Evolutionary conservation across 2,329 filamentous ascomycete genomes (phyloP).

Genomic region (Hirsutella rhossiliensis): DNA sequence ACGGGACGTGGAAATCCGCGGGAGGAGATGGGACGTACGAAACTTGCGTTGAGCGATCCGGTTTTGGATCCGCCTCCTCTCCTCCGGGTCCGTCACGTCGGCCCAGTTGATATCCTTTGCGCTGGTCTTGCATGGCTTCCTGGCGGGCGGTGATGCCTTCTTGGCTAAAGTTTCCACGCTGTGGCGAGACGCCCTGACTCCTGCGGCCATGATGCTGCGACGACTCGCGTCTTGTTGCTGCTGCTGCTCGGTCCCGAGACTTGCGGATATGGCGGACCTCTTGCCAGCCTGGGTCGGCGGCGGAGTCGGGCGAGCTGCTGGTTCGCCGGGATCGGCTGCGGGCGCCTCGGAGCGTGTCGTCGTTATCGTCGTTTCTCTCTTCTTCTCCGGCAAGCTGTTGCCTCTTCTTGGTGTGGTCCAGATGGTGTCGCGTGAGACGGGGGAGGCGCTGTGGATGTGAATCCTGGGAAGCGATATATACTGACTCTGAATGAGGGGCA

Average conservation of each 20-base stretch:
- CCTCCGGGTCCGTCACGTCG: slow-evolving; percentile 55
- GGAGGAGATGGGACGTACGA: slow-evolving; percentile 33
- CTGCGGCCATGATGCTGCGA: neutral
- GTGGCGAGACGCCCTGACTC: slow-evolving; percentile 7
- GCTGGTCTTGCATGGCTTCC: slow-evolving; percentile 26
- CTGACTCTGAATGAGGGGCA: slow-evolving; percentile 1
- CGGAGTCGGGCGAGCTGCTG: no score
- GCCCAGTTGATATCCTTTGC: slow-evolving; percentile 52
- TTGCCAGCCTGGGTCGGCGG: slow-evolving; percentile 7
- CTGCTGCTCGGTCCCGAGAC: neutral
- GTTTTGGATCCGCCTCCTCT: slow-evolving; percentile 65
- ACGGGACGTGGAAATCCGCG: neutral
- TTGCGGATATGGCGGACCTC: slow-evolving; percentile 2
- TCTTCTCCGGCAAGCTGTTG: no score
- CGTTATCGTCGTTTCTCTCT: no score
- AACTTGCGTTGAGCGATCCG: slow-evolving; percentile 66
- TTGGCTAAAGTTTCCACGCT: slow-evolving; percentile 11
- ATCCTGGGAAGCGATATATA: slow-evolving; percentile 12
- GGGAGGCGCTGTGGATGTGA: slow-evolving; percentile 16
- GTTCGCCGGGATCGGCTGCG: no score
- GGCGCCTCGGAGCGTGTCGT: no score
- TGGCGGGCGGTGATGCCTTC: slow-evolving; percentile 19
- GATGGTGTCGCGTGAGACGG: slow-evolving; percentile 5
- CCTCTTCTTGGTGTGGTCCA: neutral
- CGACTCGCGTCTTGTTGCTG: neutral